Evolutionary conservation across 106 monocot species (phyloP).

Genomic region (Acorus gramineus): DNA sequence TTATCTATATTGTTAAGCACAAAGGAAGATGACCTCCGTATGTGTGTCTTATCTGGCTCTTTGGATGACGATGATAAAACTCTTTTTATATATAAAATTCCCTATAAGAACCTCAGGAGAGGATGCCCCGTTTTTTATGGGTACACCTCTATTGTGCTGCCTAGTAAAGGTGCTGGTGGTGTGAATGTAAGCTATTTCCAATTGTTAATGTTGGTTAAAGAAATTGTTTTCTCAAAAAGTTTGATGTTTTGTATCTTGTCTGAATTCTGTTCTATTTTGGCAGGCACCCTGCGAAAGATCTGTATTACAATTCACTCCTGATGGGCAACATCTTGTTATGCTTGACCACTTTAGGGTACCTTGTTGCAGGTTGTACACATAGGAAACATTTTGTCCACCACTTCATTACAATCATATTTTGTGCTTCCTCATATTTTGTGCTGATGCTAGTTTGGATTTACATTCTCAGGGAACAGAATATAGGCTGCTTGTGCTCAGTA

Average conservation of each 20-base stretch:
- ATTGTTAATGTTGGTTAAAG: no score
- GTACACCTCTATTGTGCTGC: conserved; percentile 46
- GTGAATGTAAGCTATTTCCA: conserved; percentile 31
- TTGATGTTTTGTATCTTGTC: not conserved
- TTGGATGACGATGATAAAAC: conserved; percentile 22
- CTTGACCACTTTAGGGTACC: conserved; percentile 56
- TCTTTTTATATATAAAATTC: conserved; percentile 55
- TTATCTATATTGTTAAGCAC: conserved; percentile 39
- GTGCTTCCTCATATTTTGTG: not conserved
- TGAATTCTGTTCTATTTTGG: conserved; percentile 5
- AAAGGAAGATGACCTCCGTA: conserved; percentile 29
- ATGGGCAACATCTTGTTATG: conserved; percentile 50
- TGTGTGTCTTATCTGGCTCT: conserved; percentile 63
- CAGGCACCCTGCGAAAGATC: conserved; percentile 55
- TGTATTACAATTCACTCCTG: conserved; percentile 57
- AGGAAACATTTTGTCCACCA: no score
- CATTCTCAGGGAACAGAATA: conserved; percentile 49
- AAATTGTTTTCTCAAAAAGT: no score
- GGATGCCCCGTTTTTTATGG: conserved; percentile 61
- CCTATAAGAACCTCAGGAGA: conserved; percentile 15
- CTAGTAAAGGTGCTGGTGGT: conserved; percentile 15
- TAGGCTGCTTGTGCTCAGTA: conserved; percentile 48
- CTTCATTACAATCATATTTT: not conserved
- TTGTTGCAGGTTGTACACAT: conserved; percentile 62
- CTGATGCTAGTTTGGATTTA: not conserved